These are phyloP conservation scores for Plasmodium ovale DNA, from an alignment of 169 alveolate species.

Conservation along the genomic window DNA sequence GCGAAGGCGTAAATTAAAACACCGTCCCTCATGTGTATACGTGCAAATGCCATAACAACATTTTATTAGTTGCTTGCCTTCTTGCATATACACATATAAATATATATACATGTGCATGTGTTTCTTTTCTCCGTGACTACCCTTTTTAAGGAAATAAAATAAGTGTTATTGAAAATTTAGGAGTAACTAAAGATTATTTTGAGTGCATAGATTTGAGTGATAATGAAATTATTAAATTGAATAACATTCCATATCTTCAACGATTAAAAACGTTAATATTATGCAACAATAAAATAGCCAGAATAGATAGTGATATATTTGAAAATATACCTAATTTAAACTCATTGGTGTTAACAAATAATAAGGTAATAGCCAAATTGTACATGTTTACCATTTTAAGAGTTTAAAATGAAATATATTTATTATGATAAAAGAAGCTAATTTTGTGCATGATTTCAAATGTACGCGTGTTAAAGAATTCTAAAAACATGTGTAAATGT, in stretches of 20 bases:
- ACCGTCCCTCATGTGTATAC: too few species aligned
- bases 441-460: too few species aligned
- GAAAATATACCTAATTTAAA: slow-evolving; percentile 87
- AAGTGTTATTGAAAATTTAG: slow-evolving; percentile 89
- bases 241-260: slow-evolving; percentile 88
- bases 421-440: not conserved
- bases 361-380: slow-evolving; percentile 81
- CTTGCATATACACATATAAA: too few species aligned
- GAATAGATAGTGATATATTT: slow-evolving; percentile 83
- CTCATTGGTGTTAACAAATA: slow-evolving; percentile 91
- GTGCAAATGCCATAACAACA: too few species aligned
- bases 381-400: slow-evolving; percentile 62
- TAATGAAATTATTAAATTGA: slow-evolving; percentile 90
- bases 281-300: slow-evolving; percentile 86
- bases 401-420: not conserved
- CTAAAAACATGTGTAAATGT: too few species aligned
- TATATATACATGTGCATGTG: not conserved
- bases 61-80: too few species aligned
- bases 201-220: slow-evolving; percentile 92
- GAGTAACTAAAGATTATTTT: slow-evolving; percentile 92
- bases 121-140: not conserved
- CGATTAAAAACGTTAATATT: slow-evolving; percentile 88
- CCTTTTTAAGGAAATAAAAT: slow-evolving; percentile 87
- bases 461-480: too few species aligned
- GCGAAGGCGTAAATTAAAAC: too few species aligned